Base-by-base conservation (phyloP, 371 early-diverging fungal species). In the Zopfochytrium polystomum region DNA sequence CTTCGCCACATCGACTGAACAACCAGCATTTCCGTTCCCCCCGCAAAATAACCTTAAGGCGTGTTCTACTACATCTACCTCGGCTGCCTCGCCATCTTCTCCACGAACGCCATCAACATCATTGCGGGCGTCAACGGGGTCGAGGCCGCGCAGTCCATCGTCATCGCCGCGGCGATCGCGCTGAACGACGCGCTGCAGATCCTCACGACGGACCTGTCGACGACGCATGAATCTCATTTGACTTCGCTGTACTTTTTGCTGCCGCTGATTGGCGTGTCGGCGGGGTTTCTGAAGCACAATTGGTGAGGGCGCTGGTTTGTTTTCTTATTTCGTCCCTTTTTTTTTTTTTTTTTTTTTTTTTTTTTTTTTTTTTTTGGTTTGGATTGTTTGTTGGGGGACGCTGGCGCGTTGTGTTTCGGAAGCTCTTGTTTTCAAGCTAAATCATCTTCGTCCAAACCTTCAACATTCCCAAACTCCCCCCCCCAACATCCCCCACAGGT, bases 61-160 rank as follows among this genome's bases (percentile, higher is more conserved):
- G 43, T 72, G 11, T 66, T 95, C 3, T 98, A 98, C 78, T 98
- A 99, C 78, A 76, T 89, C 11, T 95, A 92, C 67, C 95, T 98
- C 86, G 80, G 80, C 0, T 76, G 89, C 75, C 75, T 97, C 44
- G 81, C 88, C 31, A 87, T 95, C 23, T 99, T 98, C 68, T 95
- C 92, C 65, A 97, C 97, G 1, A 95, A 99, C 72, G 87, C 93
- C 6, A 94, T 99, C 79, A 99, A 99, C 72, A 98, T 99, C 52
- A 77, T 98, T 38, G 98, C 98, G 9, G 99, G 99, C 13, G 89
- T 95, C 66, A 99, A 99, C 74, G 99, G 99, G 5, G 87, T 99
- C 38, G 99, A 99, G 75, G 92, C 88, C 13, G 92, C 89, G 0
- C 98, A 98, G 74, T 80, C 91, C 0, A 70, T 98, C 0, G 83